A percentile compares a stretch with the other conserved stretches of the same genome.
These are phyloP conservation scores for Melocanna baccifera DNA, from an alignment of 176 grass and related monocot species.

Conservation along the genomic window DNA sequence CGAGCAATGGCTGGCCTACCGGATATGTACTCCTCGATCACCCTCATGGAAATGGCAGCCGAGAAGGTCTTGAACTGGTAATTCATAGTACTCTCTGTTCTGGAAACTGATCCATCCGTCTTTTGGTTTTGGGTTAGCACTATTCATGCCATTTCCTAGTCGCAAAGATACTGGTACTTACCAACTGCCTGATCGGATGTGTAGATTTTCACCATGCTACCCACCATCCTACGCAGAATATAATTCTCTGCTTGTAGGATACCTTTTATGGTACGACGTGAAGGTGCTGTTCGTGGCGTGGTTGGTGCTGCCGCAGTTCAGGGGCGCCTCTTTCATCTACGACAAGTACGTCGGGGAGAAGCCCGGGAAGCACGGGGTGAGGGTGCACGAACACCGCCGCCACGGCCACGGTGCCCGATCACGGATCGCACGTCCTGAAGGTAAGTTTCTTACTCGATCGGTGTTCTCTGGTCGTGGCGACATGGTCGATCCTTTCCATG, in stretches of 20 bases:
- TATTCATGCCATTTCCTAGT: no score
- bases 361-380: conserved; percentile 48
- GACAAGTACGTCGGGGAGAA: conserved; percentile 66
- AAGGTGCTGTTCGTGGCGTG: conserved; percentile 64
- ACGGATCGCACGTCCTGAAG: neutral
- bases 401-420: neutral
- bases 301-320: conserved; percentile 82
- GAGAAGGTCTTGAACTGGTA: conserved; percentile 64
- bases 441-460: neutral
- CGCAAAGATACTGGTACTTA: neutral
- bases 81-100: neutral
- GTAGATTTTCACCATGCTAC: neutral
- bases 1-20: conserved; percentile 77
- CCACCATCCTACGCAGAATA: neutral
- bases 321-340: conserved; percentile 70
- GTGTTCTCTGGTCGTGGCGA: neutral
- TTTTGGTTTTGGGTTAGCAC: neutral
- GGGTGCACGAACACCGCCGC: conserved; percentile 22
- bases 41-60: conserved; percentile 64
- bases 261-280: conserved; percentile 62
- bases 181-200: neutral
- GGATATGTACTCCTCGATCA: conserved; percentile 79
- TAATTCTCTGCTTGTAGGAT: conserved; percentile 37
- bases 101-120: neutral
- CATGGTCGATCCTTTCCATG: neutral